Base-by-base conservation (phyloP, 305 asterid species). In the Rubia peregrina region DNA sequence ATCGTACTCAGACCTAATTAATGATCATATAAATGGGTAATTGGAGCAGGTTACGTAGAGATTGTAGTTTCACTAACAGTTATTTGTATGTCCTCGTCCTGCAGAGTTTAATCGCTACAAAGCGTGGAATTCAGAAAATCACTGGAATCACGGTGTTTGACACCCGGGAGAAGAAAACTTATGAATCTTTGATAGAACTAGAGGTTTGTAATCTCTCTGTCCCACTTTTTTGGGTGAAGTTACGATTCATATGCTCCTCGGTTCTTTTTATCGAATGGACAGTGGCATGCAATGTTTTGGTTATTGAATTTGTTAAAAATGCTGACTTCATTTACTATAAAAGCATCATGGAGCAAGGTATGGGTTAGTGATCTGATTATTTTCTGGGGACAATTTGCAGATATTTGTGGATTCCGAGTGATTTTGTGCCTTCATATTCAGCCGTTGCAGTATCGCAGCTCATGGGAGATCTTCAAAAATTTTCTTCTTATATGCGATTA, bases 111-210 rank as follows among this genome's bases (percentile, higher is more conserved):
- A 88, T 91, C 63, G 96, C 98, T 73, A 75, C 85, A 42, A 89
- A 94, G 86, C 90, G 78, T 67, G 98, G 97, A 79, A 86, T 94
- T 81, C 98, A 89, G 89, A 89, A 88, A 84, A 84, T 94, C 83
- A 80, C 88, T 14, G 96, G 97, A 75, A 84, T 94, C 62, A 89
- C 96, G 10, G 86, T 94, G 73, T 87, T 84, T 51, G 98, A 94
- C 89, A 88, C 83, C 2, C 79, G 77, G 76, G 98, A 91, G 85
- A 94, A 88, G 88, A 91, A 83, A 80, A 81, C 88, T 46, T 87
- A 91, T 43, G 91, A 88, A 71, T 87, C 98, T 24, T 84, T 88
- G 69, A 71, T 91, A 33, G 98, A 91, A 70, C 60, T 85, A 73
- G 97, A 94, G 97, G 98, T 89, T 55, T 79, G 95, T 78, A 38